Evolutionary conservation across 345 rosid genomes (phyloP).

Genomic region (Iberis pinnata): DNA sequence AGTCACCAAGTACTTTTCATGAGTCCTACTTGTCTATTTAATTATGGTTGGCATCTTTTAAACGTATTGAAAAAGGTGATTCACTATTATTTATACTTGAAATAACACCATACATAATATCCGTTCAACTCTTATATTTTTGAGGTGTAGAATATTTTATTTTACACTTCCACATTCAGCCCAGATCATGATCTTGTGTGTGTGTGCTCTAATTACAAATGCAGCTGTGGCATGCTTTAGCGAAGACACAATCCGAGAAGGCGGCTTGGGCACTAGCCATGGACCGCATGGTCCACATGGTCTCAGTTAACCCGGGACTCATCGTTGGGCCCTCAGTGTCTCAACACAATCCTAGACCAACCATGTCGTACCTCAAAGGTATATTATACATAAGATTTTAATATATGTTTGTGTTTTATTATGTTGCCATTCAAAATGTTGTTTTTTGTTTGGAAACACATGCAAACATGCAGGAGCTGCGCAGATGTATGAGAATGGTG

Average conservation of each 20-base stretch:
- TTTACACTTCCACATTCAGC: too few relatives aligned
- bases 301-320: conserved; percentile 69
- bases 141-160: too few relatives aligned
- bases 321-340: conserved; percentile 62
- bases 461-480: conserved; percentile 50
- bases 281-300: conserved; percentile 79
- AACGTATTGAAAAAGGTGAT: too few relatives aligned
- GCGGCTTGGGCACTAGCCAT: conserved; percentile 94
- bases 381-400: background rate
- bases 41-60: too few relatives aligned
- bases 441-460: too few relatives aligned
- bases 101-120: too few relatives aligned
- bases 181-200: too few relatives aligned
- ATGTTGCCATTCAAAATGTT: too few relatives aligned
- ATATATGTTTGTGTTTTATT: too few relatives aligned
- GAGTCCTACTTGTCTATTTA: too few relatives aligned
- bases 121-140: too few relatives aligned
- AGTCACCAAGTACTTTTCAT: background rate
- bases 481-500: conserved; percentile 78
- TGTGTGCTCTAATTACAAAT: background rate
- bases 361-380: conserved; percentile 83
- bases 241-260: conserved; percentile 70
- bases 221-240: conserved; percentile 74
- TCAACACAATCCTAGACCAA: conserved; percentile 54
- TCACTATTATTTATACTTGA: too few relatives aligned